Base-by-base conservation (phyloP, 345 rosid genomes). In the Camelina sativa region DNA sequence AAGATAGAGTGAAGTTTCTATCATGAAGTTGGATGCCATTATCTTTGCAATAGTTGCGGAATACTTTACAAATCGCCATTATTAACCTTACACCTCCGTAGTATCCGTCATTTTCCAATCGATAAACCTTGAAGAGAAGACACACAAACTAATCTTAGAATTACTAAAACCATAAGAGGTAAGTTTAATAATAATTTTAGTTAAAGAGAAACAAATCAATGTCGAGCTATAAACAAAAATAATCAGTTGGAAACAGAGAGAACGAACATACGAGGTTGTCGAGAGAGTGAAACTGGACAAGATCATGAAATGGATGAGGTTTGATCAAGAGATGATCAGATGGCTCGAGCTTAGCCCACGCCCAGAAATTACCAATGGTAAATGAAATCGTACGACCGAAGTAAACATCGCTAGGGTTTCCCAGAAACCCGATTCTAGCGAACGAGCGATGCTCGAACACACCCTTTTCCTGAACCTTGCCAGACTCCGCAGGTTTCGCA, bases 51-150 rank as follows among this genome's bases (percentile, higher is more conserved):
- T 91, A 75, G 52, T 51, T 69, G 15, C 58, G 60, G 69, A 94
- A 91, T 52, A 88, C 83, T 81, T 84, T 90, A 37, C 96, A 94
- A 43, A 94, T 87, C 0, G 98, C 86, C 98, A 91, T 87, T 20
- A 94, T 83, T 83, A 91, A 82, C 60, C 97, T 84, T 1, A 91
- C 89, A 7, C 98, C 97, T 61, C 97, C 97, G 56, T 94, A 91
- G 61, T 87, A 94, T 2, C 98, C 98, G 71, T 91, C 98, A 62
- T 60, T 91, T 58, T 86, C 80, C 83, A 91, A 76, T 74, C 97
- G 84, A 66, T 83, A 41, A 19, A 63, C 55, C 76, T 43, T 13
- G 13, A 40, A 40, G 43, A 34, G 8, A 34, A 28, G 28, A 25
- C 5, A 34, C 37, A 6, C 2, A 34, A 34, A 34, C 8, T 34